Evolutionary conservation across 768 basidiomycete genomes (phyloP).

Genomic region (Russula vinacea): DNA sequence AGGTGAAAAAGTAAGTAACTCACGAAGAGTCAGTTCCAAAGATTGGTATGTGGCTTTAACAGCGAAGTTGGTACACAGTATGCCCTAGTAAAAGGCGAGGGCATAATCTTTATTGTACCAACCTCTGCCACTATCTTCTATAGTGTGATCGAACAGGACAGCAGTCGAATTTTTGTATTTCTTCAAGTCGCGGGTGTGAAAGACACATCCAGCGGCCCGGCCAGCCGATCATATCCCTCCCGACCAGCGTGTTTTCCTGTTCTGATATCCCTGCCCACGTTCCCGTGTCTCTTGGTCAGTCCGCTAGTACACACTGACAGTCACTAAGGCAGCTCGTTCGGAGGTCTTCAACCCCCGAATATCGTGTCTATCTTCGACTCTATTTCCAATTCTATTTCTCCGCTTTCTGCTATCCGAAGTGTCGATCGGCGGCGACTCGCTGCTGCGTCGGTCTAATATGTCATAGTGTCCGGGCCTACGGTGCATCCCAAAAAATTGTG

Average conservation of each 20-base stretch:
- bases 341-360: too few relatives aligned
- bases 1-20: slow-evolving; percentile 13
- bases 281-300: neutral
- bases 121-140: slow-evolving; percentile 7
- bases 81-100: slow-evolving; percentile 70
- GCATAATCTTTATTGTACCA: slow-evolving; percentile 42
- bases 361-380: neutral
- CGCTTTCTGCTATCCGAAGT: neutral
- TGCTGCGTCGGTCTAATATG: slow-evolving; percentile 46
- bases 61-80: slow-evolving; percentile 47
- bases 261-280: too few relatives aligned
- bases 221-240: neutral
- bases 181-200: slow-evolving; percentile 13
- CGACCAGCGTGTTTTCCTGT: too few relatives aligned
- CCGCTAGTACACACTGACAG: slow-evolving; percentile 1
- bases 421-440: slow-evolving; percentile 29
- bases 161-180: slow-evolving; percentile 18
- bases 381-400: neutral
- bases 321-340: too few relatives aligned
- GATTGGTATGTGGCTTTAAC: slow-evolving; percentile 21
- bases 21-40: slow-evolving; percentile 29
- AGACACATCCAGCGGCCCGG: slow-evolving; percentile 7
- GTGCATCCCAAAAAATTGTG: slow-evolving; percentile 16
- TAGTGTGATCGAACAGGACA: neutral
- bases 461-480: slow-evolving; percentile 86